phyloP scores from a whole-genome alignment of 2,329 filamentous ascomycete species.

The Aspergillus costaricaensis region DNA sequence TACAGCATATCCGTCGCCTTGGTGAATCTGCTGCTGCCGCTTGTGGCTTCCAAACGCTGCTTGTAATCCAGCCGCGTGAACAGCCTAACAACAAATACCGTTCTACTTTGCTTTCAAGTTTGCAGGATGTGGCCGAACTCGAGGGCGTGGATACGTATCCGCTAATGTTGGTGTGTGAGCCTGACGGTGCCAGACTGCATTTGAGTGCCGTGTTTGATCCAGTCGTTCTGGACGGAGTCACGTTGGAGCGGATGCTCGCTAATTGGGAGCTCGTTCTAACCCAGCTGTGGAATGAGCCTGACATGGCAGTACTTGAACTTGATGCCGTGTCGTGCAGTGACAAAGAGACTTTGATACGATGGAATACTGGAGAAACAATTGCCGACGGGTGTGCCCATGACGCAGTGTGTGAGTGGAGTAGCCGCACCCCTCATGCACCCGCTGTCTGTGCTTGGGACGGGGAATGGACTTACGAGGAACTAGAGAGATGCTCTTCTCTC shows the following conservation, averaged over 20 bases:
- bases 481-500: not conserved
- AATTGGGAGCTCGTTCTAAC: not conserved
- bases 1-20: not conserved
- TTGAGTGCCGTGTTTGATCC: not conserved
- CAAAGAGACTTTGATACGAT: not conserved
- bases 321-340: not conserved
- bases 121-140: not conserved
- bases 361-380: not conserved
- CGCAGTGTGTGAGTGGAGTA: not conserved
- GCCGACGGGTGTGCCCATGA: not conserved
- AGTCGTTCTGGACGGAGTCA: not conserved
- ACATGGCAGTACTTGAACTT: not conserved
- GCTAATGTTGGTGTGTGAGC: not conserved
- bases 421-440: not conserved
- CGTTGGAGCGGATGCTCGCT: not conserved
- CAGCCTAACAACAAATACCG: not conserved
- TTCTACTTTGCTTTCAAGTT: not conserved
- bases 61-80: not conserved
- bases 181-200: not conserved
- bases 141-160: not conserved
- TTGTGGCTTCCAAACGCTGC: not conserved
- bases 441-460: not conserved
- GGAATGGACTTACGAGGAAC: not conserved
- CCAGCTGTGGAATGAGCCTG: not conserved
- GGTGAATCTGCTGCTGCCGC: not conserved